Conservation (phyloP, 2,329 filamentous ascomycete species). For the Botrytis tulipae region DNA sequence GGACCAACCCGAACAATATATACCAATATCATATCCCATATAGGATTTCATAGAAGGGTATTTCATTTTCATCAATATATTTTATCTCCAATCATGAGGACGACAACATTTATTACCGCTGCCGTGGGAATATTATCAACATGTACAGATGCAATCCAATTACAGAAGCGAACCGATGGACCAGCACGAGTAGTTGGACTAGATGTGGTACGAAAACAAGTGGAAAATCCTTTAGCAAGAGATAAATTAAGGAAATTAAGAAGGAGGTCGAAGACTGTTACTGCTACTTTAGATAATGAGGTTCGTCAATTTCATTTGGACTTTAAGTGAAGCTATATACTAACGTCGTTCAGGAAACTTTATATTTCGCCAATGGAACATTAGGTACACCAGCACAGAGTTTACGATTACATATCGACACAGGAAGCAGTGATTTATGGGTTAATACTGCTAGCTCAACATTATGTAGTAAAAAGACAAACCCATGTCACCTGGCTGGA, state of each 20-base stretch:
- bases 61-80: background rate
- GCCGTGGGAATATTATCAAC: conserved; percentile 33
- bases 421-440: conserved; percentile 68
- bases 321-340: conserved; percentile 18
- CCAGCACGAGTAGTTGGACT: conserved; percentile 37
- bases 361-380: conserved; percentile 63
- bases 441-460: conserved; percentile 63
- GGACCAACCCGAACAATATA: conserved; percentile 14
- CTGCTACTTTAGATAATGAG: conserved; percentile 54
- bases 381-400: conserved; percentile 60
- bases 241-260: conserved; percentile 44
- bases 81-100: conserved; percentile 32
- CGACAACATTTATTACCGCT: conserved; percentile 30
- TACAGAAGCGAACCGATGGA: conserved; percentile 34
- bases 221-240: conserved; percentile 33
- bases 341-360: conserved; percentile 49
- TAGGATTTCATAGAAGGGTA: conserved; percentile 7
- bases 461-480: conserved; percentile 51
- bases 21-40: conserved; percentile 7
- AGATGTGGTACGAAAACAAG: conserved; percentile 32
- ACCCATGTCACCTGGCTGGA: conserved; percentile 60
- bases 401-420: conserved; percentile 62
- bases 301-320: conserved; percentile 39
- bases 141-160: conserved; percentile 33
- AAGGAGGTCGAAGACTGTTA: conserved; percentile 46